These are phyloP conservation scores for Claviceps fusiformis DNA, from an alignment of 2,329 filamentous ascomycete genomes.

Conservation along the genomic window DNA sequence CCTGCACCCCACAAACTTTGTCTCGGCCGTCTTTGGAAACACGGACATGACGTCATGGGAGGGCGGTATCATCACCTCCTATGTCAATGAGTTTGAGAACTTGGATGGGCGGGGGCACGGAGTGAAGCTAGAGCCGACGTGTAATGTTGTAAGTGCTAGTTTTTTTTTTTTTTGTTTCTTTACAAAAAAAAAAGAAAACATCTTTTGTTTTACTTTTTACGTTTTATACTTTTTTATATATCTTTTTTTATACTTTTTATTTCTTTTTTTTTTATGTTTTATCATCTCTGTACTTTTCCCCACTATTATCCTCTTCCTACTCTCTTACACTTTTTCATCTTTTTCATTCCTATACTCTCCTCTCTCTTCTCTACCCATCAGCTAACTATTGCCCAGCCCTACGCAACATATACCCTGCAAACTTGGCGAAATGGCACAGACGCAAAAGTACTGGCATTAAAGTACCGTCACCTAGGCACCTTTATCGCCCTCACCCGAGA, in stretches of 20 bases:
- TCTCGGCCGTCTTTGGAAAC: conserved; percentile 52
- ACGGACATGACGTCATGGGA: conserved; percentile 55
- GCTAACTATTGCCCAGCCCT: conserved; percentile 36
- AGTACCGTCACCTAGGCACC: conserved; percentile 53
- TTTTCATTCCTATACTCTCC: no score
- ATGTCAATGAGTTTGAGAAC: conserved; percentile 67
- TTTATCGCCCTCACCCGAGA: conserved; percentile 68
- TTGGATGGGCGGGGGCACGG: conserved; percentile 71
- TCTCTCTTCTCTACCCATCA: neutral
- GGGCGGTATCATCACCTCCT: conserved; percentile 64
- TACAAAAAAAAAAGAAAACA: no score
- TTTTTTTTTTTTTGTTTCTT: neutral
- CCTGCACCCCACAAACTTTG: conserved; percentile 57
- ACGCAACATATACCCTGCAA: conserved; percentile 45
- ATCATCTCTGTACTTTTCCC: no score
- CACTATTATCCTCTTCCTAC: no score
- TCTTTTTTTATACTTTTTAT: neutral
- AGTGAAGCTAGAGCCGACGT: conserved; percentile 62
- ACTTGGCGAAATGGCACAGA: conserved; percentile 56
- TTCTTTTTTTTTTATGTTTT: neutral
- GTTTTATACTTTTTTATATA: no score
- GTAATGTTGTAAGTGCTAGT: conserved; percentile 43
- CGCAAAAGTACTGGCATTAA: conserved; percentile 57
- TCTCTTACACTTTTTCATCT: neutral
- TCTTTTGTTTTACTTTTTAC: neutral